Evolutionary conservation across 2,329 filamentous ascomycete genomes (phyloP).

Genomic region (Cercospora nicotianae): DNA sequence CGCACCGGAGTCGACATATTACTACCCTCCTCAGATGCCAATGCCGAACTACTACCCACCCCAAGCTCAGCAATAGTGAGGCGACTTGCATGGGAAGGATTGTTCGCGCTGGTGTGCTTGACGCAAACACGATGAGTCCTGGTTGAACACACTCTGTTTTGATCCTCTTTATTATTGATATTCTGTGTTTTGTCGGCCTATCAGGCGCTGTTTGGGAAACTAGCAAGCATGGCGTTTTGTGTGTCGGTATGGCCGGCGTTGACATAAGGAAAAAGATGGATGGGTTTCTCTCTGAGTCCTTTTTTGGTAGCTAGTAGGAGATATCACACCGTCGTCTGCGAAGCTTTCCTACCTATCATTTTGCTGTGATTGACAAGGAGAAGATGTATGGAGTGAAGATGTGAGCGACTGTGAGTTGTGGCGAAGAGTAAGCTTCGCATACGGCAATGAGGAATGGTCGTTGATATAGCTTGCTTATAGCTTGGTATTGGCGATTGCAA

Average conservation of each 20-base stretch:
- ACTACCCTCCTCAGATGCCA: slow-evolving; percentile 28
- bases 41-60: slow-evolving; percentile 26
- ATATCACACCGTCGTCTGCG: not conserved
- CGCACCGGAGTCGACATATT: slow-evolving; percentile 29
- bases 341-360: not conserved
- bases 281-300: too few species aligned
- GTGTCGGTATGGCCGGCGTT: slow-evolving; percentile 9
- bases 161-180: slow-evolving; percentile 8
- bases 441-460: not conserved
- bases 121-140: not conserved
- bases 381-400: not conserved
- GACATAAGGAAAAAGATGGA: slow-evolving; percentile 5
- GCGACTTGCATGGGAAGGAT: not conserved
- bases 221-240: slow-evolving; percentile 27
- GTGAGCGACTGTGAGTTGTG: not conserved
- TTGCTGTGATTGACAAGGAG: not conserved
- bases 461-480: not conserved
- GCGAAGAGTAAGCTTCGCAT: not conserved
- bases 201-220: slow-evolving; percentile 18
- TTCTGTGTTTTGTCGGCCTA: slow-evolving; percentile 13
- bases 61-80: slow-evolving; percentile 22
- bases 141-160: slow-evolving; percentile 1
- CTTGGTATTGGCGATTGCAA: not conserved
- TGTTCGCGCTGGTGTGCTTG: not conserved
- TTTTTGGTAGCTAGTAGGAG: not conserved